Evolutionary conservation across 2,329 filamentous ascomycete species (phyloP), one percentile per base, ranked within the genome.

Genomic region (Incumbomyces lentus): DNA sequence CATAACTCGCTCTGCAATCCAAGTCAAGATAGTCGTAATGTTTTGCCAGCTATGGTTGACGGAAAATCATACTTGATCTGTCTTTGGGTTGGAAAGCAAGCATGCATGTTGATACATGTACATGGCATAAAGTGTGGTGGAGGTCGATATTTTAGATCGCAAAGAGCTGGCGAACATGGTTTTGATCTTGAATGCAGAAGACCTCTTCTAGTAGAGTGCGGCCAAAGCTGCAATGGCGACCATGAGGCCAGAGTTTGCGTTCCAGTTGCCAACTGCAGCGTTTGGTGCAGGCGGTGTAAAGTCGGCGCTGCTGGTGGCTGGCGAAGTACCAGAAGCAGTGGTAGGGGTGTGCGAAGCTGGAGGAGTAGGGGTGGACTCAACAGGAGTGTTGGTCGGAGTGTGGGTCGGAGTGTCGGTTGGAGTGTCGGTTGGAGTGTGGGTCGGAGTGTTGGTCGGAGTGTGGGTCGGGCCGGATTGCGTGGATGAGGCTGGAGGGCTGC

Each of bases 181-280:
- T 35, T 17, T n/a, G 14, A 30, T 37, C 18, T 13, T 45, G 33
- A 14, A 19, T 45, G 34, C 42, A 45, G 42, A n/a, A 37, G 42
- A 30, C 42, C 34, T 32, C 42, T 45, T 45, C 42, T 45, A 45
- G 42, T 38, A 45, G 42, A 45, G 38, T 17, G 34, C 42, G 42
- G 49, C 54, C 52, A 56, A 48, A 34, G 49, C 45, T 38, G 52
- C 52, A 41, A 55, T 41, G 29, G 51, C 40, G 36, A 53, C 51
- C n/a, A 49, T 18, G 35, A 53, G 33, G 67, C 86, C 92, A 17
- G 88, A 86, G 61, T 96, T 96, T 67, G 96, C 68, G 47, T 69
- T 86, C 46, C 96, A 79, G 0, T 89, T 90, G 1, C 94, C 70
- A 4, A 71, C 82, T 13, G 95, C 71, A 57, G 48, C 49, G 49